phyloP scores from a whole-genome alignment of 306 rosid species.

The Pterocarpus santalinus region DNA sequence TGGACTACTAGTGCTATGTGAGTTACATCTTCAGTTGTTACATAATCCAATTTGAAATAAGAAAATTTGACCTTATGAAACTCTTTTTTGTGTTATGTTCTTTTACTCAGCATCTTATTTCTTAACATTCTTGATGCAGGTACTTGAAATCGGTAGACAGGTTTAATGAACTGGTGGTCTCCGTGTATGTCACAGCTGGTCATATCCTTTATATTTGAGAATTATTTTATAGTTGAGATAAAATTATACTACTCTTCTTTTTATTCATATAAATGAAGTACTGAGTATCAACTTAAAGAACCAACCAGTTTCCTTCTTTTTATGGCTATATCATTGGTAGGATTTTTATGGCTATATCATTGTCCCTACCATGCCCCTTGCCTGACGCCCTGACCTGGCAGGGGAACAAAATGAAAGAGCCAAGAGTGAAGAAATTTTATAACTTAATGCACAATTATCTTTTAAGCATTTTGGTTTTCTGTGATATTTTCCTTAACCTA shows the following conservation, averaged over 20 bases:
- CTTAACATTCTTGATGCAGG: conserved; percentile 67
- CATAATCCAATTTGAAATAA: background rate
- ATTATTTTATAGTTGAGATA: conserved; percentile 26
- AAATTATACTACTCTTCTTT: background rate
- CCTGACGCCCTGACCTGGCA: background rate
- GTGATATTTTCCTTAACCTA: conserved; percentile 67
- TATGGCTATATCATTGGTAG: conserved; percentile 9
- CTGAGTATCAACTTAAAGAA: conserved; percentile 28
- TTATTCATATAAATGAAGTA: conserved; percentile 13
- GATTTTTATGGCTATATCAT: conserved; percentile 9
- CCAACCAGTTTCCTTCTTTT: background rate
- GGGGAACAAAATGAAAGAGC: conserved; percentile 20
- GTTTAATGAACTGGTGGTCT: conserved; percentile 89
- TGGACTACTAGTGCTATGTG: conserved; percentile 99
- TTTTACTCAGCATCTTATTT: conserved; percentile 23
- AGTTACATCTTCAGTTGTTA: conserved; percentile 39
- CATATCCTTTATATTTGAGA: conserved; percentile 75
- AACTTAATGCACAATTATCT: conserved; percentile 5
- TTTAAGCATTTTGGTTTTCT: conserved; percentile 1
- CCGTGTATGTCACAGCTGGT: conserved; percentile 97
- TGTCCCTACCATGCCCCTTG: conserved; percentile 26
- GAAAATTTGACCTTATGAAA: background rate
- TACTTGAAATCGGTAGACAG: conserved; percentile 93
- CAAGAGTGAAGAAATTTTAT: conserved; percentile 24
- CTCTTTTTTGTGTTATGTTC: background rate